These are phyloP conservation scores for Chlamydomonas asymmetrica DNA, from an alignment of 139 green algal species.

Conservation along the genomic window DNA sequence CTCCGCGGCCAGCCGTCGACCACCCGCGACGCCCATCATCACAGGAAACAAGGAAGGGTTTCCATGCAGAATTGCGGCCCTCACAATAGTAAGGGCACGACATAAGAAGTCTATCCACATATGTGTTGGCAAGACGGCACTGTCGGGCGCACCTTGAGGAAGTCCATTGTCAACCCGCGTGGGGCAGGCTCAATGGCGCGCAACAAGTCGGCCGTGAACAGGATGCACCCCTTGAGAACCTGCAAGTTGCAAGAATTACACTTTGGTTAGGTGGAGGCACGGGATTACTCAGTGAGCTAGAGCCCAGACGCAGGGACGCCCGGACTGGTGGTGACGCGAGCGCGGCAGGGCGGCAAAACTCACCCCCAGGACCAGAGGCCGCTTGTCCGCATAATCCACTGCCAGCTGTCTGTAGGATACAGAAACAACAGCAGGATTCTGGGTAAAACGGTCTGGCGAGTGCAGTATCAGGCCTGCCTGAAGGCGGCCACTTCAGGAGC, in stretches of 20 bases:
- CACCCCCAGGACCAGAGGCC: conserved; percentile 30
- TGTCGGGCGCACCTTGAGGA: no score
- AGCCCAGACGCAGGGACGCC: no score
- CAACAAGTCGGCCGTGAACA: conserved; percentile 30
- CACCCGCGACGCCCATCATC: no score
- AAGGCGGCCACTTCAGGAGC: background rate
- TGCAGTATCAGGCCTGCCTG: background rate
- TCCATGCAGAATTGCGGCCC: no score
- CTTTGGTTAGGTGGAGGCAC: background rate
- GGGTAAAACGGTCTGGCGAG: background rate
- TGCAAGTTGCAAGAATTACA: background rate
- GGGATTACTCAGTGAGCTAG: background rate
- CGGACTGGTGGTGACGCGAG: no score
- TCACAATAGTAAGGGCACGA: no score
- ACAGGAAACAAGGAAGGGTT: no score
- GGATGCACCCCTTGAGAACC: conserved; percentile 36
- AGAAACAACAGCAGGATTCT: no score
- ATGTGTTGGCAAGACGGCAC: no score
- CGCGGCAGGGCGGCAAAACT: background rate
- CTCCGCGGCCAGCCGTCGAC: no score
- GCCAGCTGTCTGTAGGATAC: conserved; percentile 18
- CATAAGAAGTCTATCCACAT: no score
- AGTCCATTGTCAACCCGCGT: conserved; percentile 25
- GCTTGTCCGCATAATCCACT: conserved; percentile 15
- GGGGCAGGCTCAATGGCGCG: conserved; percentile 29